Base-by-base conservation (phyloP, 371 early-diverging fungal species). In the Apophysomyces elegans region DNA sequence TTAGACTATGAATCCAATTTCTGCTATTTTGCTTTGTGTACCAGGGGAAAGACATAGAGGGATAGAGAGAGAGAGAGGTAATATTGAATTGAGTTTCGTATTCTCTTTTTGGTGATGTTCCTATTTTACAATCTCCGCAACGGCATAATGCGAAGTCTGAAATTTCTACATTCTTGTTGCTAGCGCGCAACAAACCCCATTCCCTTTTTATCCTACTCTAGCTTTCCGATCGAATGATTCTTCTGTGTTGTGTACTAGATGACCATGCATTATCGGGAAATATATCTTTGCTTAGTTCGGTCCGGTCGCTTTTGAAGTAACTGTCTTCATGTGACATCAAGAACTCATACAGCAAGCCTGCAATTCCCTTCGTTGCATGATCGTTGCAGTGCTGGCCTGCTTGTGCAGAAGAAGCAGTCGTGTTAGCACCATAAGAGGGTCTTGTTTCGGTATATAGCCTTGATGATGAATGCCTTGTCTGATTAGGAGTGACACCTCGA, bases 201-300 rank as follows among this genome's bases (percentile, higher is more conserved):
- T 50, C 54, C 21, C 54, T 21, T 21, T 26, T 26, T 26, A 26
- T 26, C 32, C 32, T 26, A 26, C 54, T 50, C 54, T 50, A 50
- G 21, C 54, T 50, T 50, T 50, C 54, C 16, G 54, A 50, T 21
- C 54, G 54, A 21, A 50, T 50, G n/a, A 50, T 50, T 50, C 47
- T 47, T 47, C 54, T 50, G 21, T 50, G 54, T 50, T 50, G 54
- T 50, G 54, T n/a, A 9, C 7, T 21, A 16, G 54, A 18, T 50
- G 54, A n/a, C 54, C 54, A 50, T 50, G 54, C 54, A 5, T 16
- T 9, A 18, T n/a, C 72, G 61, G 78, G 74, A 61, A 78, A 78
- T 65, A 78, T 78, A 71, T 78, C 78, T 56, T 78, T 71, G 57
- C 78, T 78, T 44, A 78, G 46, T 44, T 75, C 73, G 54, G 64